Base-by-base conservation (phyloP, 352 stramenopile genomes). In the Globisporangium iwayamae region DNA sequence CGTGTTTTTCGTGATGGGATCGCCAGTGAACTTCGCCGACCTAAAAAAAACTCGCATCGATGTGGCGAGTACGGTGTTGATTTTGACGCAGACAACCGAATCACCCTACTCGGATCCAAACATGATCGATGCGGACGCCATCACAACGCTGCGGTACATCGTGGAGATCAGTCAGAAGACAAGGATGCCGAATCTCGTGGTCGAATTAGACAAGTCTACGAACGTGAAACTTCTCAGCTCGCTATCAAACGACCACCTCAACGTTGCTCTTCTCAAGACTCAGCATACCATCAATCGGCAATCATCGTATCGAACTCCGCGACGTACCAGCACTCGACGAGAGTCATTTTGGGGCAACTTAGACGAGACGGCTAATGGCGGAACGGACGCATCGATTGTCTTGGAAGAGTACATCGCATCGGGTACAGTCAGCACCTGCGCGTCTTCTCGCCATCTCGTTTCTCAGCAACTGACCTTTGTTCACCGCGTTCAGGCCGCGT, bases 161-260 rank as follows among this genome's bases (percentile, higher is more conserved):
- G 75, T 93, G 14, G 85, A 93, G 74, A 91, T 89, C 60, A 89
- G 76, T 36, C 81, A 90, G 60, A 79, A 75, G 25, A 77, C 73
- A 5, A 60, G 62, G 22, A 88, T 90, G 73, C 83, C 79, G 1
- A 93, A 91, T 47, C 65, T 93, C 20, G 76, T 93, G 0, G 81
- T 91, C 0, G 85, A 93, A 52, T 63, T 93, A 0, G 83, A 87
- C 34, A 83, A 85, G 16, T 69, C 82, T 4, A 88, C 82, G 16
- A 93, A 93, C 62, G 81, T 93, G 39, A 91, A 89, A 50, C 57
- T 93, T n/a, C 66, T 93, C 10, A 91, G 82, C 45, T 91, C 81
- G 16, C 45, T 90, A 1, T 72, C 82, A 22, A 89, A 90, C 28
- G 82, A 91, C 9, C 71, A 70, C 7, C 71, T 71, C 25, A 63